These are phyloP conservation scores for Kuraishia piskuri DNA, from an alignment of 805 yeast genomes.

Conservation along the genomic window DNA sequence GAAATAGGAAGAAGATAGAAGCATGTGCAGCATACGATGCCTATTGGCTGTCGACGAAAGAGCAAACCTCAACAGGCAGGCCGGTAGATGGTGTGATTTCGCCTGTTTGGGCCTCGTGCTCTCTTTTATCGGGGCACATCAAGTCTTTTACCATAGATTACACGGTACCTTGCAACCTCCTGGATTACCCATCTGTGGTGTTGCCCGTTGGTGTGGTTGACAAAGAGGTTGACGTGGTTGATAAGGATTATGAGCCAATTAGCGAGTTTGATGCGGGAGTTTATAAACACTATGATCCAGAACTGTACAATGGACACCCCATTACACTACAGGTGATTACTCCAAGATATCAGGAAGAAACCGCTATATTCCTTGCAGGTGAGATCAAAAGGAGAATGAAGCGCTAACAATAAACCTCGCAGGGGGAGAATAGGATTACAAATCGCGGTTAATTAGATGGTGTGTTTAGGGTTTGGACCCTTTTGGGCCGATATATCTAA, in stretches of 20 bases:
- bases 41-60: neutral
- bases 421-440: no score
- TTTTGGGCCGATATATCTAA: no score
- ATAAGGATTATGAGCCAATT: conserved; percentile 17
- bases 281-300: conserved; percentile 32
- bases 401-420: neutral
- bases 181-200: conserved; percentile 36
- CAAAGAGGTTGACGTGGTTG: conserved; percentile 23
- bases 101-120: neutral
- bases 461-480: no score
- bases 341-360: conserved; percentile 50
- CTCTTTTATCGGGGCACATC: neutral
- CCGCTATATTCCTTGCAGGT: conserved; percentile 29
- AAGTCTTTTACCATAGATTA: conserved; percentile 16
- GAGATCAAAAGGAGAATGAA: neutral
- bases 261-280: conserved; percentile 35
- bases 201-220: conserved; percentile 51
- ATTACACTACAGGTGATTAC: conserved; percentile 48
- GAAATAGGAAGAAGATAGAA: neutral
- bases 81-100: neutral
- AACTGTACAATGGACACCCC: conserved; percentile 40
- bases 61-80: neutral
- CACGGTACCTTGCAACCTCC: conserved; percentile 39
- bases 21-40: neutral
- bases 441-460: no score